Evolutionary conservation across 192 early-diverging fungal genomes (phyloP).

Genomic region (Linnemannia elongata): DNA sequence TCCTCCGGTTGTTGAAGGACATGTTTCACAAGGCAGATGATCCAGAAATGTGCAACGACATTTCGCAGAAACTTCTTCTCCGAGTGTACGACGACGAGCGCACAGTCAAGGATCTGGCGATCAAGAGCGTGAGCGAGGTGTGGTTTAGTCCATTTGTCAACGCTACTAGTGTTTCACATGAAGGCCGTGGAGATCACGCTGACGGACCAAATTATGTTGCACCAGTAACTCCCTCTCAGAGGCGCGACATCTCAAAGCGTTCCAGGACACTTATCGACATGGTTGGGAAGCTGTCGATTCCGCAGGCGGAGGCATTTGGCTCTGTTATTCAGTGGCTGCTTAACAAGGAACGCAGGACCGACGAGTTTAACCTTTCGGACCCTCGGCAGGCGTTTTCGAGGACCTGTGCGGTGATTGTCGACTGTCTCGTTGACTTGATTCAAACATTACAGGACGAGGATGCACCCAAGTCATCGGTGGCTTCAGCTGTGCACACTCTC

Average conservation of each 20-base stretch:
- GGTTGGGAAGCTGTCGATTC: conserved; percentile 18
- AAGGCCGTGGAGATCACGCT: background rate
- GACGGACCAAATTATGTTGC: background rate
- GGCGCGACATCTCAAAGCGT: conserved; percentile 28
- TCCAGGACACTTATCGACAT: conserved; percentile 32
- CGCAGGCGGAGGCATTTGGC: conserved; percentile 28
- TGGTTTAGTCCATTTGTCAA: conserved; percentile 30
- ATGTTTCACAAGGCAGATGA: conserved; percentile 72
- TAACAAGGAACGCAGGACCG: conserved; percentile 19
- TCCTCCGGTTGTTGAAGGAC: conserved; percentile 83
- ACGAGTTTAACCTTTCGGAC: background rate
- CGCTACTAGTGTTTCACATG: background rate
- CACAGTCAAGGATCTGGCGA: conserved; percentile 37
- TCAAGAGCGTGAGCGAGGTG: conserved; percentile 38
- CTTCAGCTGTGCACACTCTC: conserved; percentile 34
- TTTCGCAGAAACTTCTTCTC: conserved; percentile 77
- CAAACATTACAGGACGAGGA: conserved; percentile 49
- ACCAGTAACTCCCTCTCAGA: conserved; percentile 18
- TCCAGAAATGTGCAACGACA: conserved; percentile 68
- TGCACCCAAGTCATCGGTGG: conserved; percentile 28
- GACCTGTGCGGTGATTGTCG: conserved; percentile 30
- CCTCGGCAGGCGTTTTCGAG: conserved; percentile 23
- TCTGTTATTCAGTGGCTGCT: conserved; percentile 26
- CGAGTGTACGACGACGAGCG: conserved; percentile 77
- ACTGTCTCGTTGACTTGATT: conserved; percentile 40